These are phyloP conservation scores for Podila verticillata DNA, from an alignment of 192 early-diverging fungal genomes.

Conservation along the genomic window DNA sequence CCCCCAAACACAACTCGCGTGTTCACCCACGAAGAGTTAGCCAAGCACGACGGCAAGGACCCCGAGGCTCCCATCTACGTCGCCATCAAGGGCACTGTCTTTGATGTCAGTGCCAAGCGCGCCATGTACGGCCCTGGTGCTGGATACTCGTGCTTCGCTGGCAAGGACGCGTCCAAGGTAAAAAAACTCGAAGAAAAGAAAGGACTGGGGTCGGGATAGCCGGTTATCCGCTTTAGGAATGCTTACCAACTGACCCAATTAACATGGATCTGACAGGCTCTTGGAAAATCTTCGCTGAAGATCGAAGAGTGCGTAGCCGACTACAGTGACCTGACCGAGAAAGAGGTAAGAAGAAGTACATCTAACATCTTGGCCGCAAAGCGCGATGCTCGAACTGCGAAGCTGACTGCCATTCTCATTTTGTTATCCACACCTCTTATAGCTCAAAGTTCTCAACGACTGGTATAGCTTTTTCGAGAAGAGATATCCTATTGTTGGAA, in stretches of 20 bases:
- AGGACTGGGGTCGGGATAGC: no score
- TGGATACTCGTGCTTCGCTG: constrained; percentile 83
- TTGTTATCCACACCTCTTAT: background rate
- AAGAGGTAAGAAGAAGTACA: constrained; percentile 58
- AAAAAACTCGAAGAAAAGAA: background rate
- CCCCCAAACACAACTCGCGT: constrained; percentile 25
- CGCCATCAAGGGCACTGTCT: constrained; percentile 86
- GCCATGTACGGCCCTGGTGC: constrained; percentile 71
- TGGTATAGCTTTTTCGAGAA: constrained; percentile 77
- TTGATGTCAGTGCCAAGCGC: constrained; percentile 73
- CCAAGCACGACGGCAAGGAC: constrained; percentile 69
- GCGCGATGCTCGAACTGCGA: background rate
- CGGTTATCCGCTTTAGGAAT: no score
- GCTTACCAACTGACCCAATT: no score
- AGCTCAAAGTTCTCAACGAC: constrained; percentile 76
- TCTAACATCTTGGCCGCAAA: no score
- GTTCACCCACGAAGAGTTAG: constrained; percentile 24
- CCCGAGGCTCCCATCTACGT: constrained; percentile 73
- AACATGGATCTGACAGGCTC: constrained; percentile 52
- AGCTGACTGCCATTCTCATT: background rate
- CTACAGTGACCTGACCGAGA: constrained; percentile 68
- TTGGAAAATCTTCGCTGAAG: constrained; percentile 74
- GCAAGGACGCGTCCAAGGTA: constrained; percentile 82
- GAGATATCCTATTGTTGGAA: constrained; percentile 78
- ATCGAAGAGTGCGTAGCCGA: constrained; percentile 80